Percentiles rank a stretch among this genome's conserved stretches.
phyloP scores from a whole-genome alignment of 108 stramenopile species.

The Hondaea fermentalgiana region DNA sequence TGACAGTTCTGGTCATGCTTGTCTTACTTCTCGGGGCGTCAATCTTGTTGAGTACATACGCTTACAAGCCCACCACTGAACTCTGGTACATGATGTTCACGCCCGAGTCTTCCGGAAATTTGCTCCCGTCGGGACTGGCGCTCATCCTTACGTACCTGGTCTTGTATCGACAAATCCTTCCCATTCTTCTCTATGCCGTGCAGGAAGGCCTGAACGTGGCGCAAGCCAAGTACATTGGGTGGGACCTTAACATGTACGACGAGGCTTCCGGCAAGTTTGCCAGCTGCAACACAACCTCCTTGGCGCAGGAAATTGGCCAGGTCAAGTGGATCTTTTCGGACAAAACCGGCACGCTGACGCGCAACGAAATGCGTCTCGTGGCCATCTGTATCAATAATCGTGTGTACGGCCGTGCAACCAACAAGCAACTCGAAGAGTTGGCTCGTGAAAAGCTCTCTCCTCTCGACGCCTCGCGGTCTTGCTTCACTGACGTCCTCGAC shows the following conservation, averaged over 20 bases:
- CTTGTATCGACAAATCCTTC: slow-evolving; percentile 60
- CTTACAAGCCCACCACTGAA: slow-evolving; percentile 15
- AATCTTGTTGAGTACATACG: slow-evolving; percentile 22
- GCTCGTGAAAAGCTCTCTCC: not conserved
- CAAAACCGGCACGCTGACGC: slow-evolving; percentile 92
- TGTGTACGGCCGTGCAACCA: slow-evolving; percentile 55
- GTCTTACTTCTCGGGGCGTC: slow-evolving; percentile 16
- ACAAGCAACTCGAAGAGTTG: not conserved
- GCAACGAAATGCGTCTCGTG: slow-evolving; percentile 93
- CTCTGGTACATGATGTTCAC: slow-evolving; percentile 34
- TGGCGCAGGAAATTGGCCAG: slow-evolving; percentile 52
- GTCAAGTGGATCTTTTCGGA: slow-evolving; percentile 54
- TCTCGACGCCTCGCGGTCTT: not conserved
- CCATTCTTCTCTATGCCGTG: slow-evolving; percentile 57
- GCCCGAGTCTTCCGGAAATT: not conserved
- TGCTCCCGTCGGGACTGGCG: slow-evolving; percentile 45
- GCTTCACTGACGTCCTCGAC: not conserved
- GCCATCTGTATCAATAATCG: slow-evolving; percentile 75
- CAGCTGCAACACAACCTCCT: slow-evolving; percentile 35
- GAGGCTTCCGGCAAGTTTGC: slow-evolving; percentile 45
- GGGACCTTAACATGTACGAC: slow-evolving; percentile 51
- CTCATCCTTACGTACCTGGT: slow-evolving; percentile 72
- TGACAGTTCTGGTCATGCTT: slow-evolving; percentile 27
- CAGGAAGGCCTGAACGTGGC: slow-evolving; percentile 49
- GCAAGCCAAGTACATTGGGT: slow-evolving; percentile 46